Evolutionary conservation across 768 basidiomycete genomes (phyloP), one percentile per base, ranked within the genome.

Genomic region (Plicaturopsis crispa): DNA sequence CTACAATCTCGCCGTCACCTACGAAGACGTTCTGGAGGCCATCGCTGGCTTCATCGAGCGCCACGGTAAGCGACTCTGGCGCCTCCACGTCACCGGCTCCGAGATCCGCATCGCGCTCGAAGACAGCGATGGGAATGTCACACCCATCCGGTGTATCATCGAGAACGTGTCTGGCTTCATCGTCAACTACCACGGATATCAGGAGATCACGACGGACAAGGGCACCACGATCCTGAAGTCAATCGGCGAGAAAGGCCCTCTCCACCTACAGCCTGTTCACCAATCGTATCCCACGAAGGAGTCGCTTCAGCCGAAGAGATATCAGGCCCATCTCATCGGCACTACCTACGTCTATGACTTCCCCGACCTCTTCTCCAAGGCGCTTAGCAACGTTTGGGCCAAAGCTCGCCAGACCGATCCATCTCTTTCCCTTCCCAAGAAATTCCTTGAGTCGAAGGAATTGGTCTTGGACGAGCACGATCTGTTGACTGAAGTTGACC

Each of bases 311-410:
- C 96, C 96, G 30, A 93, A 96, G 61, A 91, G 96, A 46, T 98
- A 98, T 67, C 94, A 98, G 57, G 96, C 96, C 17, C 96, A 99
- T 61, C 77, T 97, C 42, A 83, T 96, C 49, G 96, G 96, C 38
- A 99, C 96, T 21, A 99, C 96, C 36, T 99, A 98, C 58, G 93
- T 87, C 22, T 98, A 98, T 62, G 96, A 98, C 63, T 99, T 98
- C 83, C 96, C 96, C 30, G 96, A 96, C 52, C 78, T 99, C 46
- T 99, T 98, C 73, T 84, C 92, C 26, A 98, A 98, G 66, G 92
- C 94, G 5, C 68, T 98, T 43, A 86, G 91, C 53, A 90, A 92
- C 52, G 73, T 91, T 45, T 99, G 96, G 96, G 66, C 74, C 46
- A 79, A 81, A 50, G 78, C 78, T 31, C 76, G 83, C 28, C 60